Percentiles rank a stretch among this genome's conserved stretches.
Conservation (phyloP, 1,284 basidiomycete species). For the Schizopora paradoxa region DNA sequence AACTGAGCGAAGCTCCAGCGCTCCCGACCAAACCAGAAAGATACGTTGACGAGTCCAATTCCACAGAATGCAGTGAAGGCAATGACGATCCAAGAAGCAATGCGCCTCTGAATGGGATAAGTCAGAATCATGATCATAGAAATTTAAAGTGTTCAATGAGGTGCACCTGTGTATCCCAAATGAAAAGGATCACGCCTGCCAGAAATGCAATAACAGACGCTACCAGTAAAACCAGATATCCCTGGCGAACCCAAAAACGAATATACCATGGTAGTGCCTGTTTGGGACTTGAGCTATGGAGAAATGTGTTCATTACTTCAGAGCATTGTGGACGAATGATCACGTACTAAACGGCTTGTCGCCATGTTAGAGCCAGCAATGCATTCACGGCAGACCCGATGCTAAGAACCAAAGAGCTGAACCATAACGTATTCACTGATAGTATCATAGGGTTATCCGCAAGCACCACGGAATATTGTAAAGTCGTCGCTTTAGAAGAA, state of each 20-base stretch:
- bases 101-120: background rate
- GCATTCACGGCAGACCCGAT: constrained; percentile 15
- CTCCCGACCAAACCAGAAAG: constrained; percentile 10
- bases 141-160: no score
- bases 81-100: constrained; percentile 9
- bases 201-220: constrained; percentile 15
- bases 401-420: constrained; percentile 12
- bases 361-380: constrained; percentile 16
- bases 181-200: constrained; percentile 9
- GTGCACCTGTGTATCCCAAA: constrained; percentile 8
- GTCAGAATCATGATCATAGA: background rate
- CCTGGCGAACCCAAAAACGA: constrained; percentile 14
- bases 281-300: constrained; percentile 13
- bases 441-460: no score
- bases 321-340: background rate
- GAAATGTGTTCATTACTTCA: background rate
- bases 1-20: constrained; percentile 11
- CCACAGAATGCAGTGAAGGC: constrained; percentile 12
- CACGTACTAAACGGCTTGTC: constrained; percentile 14
- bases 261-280: constrained; percentile 14
- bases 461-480: constrained; percentile 12
- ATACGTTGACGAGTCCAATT: constrained; percentile 10
- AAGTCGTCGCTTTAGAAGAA: constrained; percentile 8
- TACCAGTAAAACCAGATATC: constrained; percentile 12
- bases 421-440: constrained; percentile 15